phyloP scores from a whole-genome alignment of 371 early-diverging fungal genomes.

The Mucor piriformis region DNA sequence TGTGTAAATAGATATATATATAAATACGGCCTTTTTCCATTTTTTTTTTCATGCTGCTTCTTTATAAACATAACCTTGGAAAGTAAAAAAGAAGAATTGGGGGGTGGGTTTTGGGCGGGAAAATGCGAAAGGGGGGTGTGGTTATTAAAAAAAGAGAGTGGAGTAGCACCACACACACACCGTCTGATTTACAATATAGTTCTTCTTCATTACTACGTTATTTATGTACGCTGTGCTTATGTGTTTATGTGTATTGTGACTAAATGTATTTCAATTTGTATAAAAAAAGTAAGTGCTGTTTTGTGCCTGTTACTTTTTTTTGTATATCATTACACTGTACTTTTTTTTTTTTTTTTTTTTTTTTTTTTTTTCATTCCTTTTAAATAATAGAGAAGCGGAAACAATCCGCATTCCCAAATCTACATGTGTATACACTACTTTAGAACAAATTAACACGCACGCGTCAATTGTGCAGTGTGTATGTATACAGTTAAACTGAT shows the following conservation, averaged over 20 bases:
- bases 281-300: slow-evolving; percentile 3
- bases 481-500: not conserved
- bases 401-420: slow-evolving; percentile 28
- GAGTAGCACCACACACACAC: too few species aligned
- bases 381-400: slow-evolving; percentile 12
- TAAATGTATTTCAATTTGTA: slow-evolving; percentile 11
- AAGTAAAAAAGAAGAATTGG: not conserved
- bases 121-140: not conserved
- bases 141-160: not conserved
- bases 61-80: not conserved
- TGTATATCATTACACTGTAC: not conserved
- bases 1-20: slow-evolving; percentile 5
- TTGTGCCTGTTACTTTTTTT: not conserved
- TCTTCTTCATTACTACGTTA: slow-evolving; percentile 29
- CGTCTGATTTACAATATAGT: slow-evolving; percentile 22
- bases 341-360: not conserved
- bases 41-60: not conserved
- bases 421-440: not conserved
- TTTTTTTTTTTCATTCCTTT: not conserved
- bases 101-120: not conserved
- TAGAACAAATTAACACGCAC: slow-evolving; percentile 11
- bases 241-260: slow-evolving; percentile 10
- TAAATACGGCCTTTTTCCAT: slow-evolving; percentile 12
- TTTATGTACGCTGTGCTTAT: slow-evolving; percentile 14
- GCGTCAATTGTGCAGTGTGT: slow-evolving; percentile 29